Evolutionary conservation across 164 flowering plant species (phyloP), one percentile per base, ranked within the genome.

Genomic region (Stephania cephalantha): DNA sequence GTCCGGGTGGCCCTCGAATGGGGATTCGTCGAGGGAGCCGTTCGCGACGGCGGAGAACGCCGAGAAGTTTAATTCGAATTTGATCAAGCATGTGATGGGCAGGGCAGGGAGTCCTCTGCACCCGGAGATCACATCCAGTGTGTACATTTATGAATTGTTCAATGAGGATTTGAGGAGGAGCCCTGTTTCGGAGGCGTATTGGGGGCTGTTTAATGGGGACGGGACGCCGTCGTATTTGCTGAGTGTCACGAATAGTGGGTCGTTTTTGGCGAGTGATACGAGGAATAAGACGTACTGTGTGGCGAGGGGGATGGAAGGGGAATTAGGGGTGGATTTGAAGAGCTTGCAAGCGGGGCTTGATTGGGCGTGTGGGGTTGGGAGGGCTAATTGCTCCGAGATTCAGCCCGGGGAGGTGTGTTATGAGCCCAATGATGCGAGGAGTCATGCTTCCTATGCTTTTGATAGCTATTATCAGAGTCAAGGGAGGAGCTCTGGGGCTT

Each of bases 291-390:
- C 99, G 0, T 95, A 86, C 76, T 95, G 99, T 68, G 81, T 93
- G 64, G 95, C 89, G 11, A 77, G 75, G 67, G 78, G 75, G 67
- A 94, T 88, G 11, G 42, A 35, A 4, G 78, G 75, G 87, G 97
- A 91, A 25, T 25, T 25, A 70, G 94, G 83, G 3, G 83, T 85
- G 17, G 99, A 95, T 80, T 53, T 77, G 18, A 88, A 72, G 86
- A 87, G 88, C 7, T 74, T 95, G 85, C 99, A 95, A 83, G 85
- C 98, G 5, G 99, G 98, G 1, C 75, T 95, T 78, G 99, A 95
- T 81, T 95, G 99, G 99, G 97, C 98, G 5, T 95, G 99, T 81
- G 99, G 99, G n/a, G 97, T 97, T 6, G 99, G 99, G 20, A 76
- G 89, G 77, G 88, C 99, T 0, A 91, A 95, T 81, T 95, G 99